phyloP scores from a whole-genome alignment of 129 eudicot genomes.

The Flaveria sonorensis region DNA sequence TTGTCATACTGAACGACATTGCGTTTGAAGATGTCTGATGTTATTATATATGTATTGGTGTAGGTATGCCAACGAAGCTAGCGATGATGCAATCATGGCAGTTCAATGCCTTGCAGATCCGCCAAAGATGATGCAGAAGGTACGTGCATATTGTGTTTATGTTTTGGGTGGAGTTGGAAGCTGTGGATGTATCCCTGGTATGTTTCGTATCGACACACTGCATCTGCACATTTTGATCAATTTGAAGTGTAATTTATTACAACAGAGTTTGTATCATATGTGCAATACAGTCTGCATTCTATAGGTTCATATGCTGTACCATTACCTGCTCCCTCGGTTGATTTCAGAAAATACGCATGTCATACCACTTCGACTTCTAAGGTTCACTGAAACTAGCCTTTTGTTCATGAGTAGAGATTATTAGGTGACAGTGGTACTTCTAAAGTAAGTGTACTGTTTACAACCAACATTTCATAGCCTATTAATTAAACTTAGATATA shows the following conservation, averaged over 20 bases:
- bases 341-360: not conserved
- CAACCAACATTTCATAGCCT: too few relatives aligned
- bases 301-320: not conserved
- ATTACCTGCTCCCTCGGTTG: not conserved
- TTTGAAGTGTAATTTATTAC: not conserved
- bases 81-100: conserved; percentile 31
- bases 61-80: too few relatives aligned
- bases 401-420: not conserved
- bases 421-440: not conserved
- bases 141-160: conserved; percentile 63
- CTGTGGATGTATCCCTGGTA: conserved; percentile 89
- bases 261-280: not conserved
- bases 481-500: too few relatives aligned
- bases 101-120: conserved; percentile 78
- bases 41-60: too few relatives aligned
- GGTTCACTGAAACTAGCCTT: not conserved
- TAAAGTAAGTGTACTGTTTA: not conserved
- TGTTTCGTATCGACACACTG: conserved; percentile 3
- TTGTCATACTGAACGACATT: not conserved
- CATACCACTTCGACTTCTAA: not conserved
- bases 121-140: conserved; percentile 98
- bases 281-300: not conserved
- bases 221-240: not conserved
- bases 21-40: not conserved
- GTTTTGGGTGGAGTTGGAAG: conserved; percentile 99